A percentile compares a stretch with the other conserved stretches of the same genome.
Conservation (phyloP, 805 yeast species). For the Lachancea nothofagi region DNA sequence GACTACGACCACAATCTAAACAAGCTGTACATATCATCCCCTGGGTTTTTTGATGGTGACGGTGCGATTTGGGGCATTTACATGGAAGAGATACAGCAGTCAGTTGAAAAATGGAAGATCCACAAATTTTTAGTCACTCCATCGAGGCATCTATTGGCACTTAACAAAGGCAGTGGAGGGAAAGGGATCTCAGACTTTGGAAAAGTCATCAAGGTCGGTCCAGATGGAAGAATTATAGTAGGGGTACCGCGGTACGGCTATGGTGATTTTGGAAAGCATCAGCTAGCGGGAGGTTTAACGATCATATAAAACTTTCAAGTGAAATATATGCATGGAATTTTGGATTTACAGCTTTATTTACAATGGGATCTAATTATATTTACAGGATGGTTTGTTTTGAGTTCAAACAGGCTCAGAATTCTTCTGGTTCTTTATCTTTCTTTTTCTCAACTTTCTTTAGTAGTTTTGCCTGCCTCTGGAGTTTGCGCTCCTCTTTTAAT, state of each 20-base stretch:
- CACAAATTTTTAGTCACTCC: slow-evolving; percentile 11
- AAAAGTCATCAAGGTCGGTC: slow-evolving; percentile 28
- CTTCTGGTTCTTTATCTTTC: slow-evolving; percentile 9
- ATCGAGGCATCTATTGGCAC: slow-evolving; percentile 11
- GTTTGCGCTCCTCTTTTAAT: slow-evolving; percentile 32
- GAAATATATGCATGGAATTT: slow-evolving; percentile 8
- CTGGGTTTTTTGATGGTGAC: slow-evolving; percentile 31
- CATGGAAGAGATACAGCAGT: slow-evolving; percentile 17
- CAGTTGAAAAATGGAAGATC: slow-evolving; percentile 19
- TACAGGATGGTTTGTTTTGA: slow-evolving; percentile 3
- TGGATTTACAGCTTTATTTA: neutral
- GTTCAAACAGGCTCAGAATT: neutral
- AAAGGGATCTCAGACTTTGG: slow-evolving; percentile 44
- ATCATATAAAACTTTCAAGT: neutral
- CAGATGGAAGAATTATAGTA: slow-evolving; percentile 30
- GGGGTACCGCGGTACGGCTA: slow-evolving; percentile 38
- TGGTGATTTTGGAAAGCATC: slow-evolving; percentile 24
- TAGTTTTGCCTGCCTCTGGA: slow-evolving; percentile 34
- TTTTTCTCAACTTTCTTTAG: slow-evolving; percentile 23
- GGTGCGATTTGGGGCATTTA: slow-evolving; percentile 45
- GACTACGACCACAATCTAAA: slow-evolving; percentile 14
- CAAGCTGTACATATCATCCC: slow-evolving; percentile 37
- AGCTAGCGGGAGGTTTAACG: slow-evolving; percentile 31
- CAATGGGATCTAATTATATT: slow-evolving; percentile 6
- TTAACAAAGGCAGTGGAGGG: slow-evolving; percentile 19